phyloP scores from a whole-genome alignment of 1,284 basidiomycete species.

The Phylloboletellus chloephorus region DNA sequence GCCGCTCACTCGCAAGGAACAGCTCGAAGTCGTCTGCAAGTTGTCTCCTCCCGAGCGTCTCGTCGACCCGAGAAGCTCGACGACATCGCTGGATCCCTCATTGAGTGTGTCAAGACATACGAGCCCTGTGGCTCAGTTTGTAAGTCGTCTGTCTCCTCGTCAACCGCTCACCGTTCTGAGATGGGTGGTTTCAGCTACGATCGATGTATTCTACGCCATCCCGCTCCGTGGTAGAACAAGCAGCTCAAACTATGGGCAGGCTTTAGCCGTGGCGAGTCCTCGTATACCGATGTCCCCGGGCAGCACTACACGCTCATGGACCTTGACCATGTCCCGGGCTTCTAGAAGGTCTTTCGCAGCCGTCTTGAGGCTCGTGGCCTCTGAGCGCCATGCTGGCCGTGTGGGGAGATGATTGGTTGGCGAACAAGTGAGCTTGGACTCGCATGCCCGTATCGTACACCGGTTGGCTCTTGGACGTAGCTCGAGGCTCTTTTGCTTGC shows the following conservation, averaged over 20 bases:
- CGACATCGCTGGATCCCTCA: constrained; percentile 23
- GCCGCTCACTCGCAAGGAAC: constrained; percentile 18
- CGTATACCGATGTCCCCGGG: constrained; percentile 23
- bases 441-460: too few relatives aligned
- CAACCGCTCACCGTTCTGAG: too few relatives aligned
- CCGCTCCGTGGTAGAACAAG: constrained; percentile 24
- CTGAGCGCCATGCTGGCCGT: constrained; percentile 1
- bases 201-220: constrained; percentile 25
- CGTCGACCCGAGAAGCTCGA: constrained; percentile 18
- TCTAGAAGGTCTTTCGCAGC: constrained; percentile 26
- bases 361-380: constrained; percentile 27
- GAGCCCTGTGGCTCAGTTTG: constrained; percentile 20
- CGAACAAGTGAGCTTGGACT: too few relatives aligned
- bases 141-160: too few relatives aligned
- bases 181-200: constrained; percentile 6
- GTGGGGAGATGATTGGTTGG: too few relatives aligned
- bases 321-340: constrained; percentile 26
- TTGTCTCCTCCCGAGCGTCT: constrained; percentile 22
- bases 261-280: constrained; percentile 20
- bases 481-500: too few relatives aligned
- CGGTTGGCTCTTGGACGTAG: too few relatives aligned
- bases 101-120: constrained; percentile 28
- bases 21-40: constrained; percentile 20
- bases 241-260: constrained; percentile 24
- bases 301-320: constrained; percentile 29